A percentile compares a stretch with the other conserved stretches of the same genome.
phyloP scores from a whole-genome alignment of 345 rosid genomes.

The Boechera stricta region DNA sequence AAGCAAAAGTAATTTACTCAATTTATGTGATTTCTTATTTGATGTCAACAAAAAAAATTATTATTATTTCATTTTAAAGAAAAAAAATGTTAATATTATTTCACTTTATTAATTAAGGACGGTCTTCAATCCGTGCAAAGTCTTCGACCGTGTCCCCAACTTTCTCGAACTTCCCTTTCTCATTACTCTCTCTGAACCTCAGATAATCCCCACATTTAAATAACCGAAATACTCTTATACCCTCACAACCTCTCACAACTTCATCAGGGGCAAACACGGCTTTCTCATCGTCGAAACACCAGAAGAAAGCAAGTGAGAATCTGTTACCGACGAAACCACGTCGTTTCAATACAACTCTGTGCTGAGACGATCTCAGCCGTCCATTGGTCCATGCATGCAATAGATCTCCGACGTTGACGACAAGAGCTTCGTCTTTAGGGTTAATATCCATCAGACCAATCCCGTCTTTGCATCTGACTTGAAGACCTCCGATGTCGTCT shows the following conservation, averaged over 20 bases:
- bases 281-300: constrained; percentile 75
- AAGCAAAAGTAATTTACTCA: too few relatives aligned
- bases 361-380: constrained; percentile 73
- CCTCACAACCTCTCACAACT: constrained; percentile 53
- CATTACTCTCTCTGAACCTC: constrained; percentile 72
- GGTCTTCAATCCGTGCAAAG: constrained; percentile 56
- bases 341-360: constrained; percentile 63
- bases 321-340: constrained; percentile 45
- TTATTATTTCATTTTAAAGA: too few relatives aligned
- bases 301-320: constrained; percentile 72
- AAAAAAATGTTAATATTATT: neutral
- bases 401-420: constrained; percentile 77
- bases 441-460: constrained; percentile 55
- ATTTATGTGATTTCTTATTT: too few relatives aligned
- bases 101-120: neutral
- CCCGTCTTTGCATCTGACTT: constrained; percentile 66
- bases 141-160: constrained; percentile 68
- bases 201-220: constrained; percentile 69
- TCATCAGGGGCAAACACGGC: constrained; percentile 67
- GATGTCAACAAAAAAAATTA: neutral
- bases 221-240: constrained; percentile 55
- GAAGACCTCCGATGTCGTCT: constrained; percentile 78
- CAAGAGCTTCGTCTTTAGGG: constrained; percentile 61
- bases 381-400: constrained; percentile 91
- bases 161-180: constrained; percentile 75